phyloP scores from a whole-genome alignment of 495 filamentous ascomycete species.

The Massariosphaeria phaeospora region DNA sequence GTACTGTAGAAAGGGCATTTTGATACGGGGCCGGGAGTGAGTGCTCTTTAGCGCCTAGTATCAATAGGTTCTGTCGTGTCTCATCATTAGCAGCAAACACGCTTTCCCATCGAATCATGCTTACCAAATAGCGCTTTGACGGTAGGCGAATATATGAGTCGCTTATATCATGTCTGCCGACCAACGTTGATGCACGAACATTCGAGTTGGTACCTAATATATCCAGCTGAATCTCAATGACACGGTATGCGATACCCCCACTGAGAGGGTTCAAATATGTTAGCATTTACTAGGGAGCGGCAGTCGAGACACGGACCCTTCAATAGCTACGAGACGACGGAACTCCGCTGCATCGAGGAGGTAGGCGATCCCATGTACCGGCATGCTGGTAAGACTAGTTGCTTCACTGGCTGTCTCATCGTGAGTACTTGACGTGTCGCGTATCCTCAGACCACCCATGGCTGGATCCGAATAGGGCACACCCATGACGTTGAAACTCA shows the following conservation, averaged over 20 bases:
- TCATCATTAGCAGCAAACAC: background rate
- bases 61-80: background rate
- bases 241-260: background rate
- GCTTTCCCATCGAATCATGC: too few species aligned
- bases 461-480: constrained; percentile 22
- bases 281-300: too few species aligned
- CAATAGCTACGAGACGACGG: constrained; percentile 4
- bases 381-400: constrained; percentile 3
- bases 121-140: background rate
- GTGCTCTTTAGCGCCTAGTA: background rate
- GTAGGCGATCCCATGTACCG: constrained; percentile 15
- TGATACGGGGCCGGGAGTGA: constrained; percentile 3
- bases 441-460: constrained; percentile 7
- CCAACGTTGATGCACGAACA: background rate
- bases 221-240: background rate
- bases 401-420: too few species aligned
- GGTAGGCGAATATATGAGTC: background rate
- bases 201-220: background rate
- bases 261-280: too few species aligned
- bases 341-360: background rate
- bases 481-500: constrained; percentile 11
- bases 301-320: too few species aligned
- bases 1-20: background rate
- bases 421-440: too few species aligned
- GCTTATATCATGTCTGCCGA: background rate